Conservation (phyloP, 352 stramenopile genomes). For the Phytopythium vexans region DNA sequence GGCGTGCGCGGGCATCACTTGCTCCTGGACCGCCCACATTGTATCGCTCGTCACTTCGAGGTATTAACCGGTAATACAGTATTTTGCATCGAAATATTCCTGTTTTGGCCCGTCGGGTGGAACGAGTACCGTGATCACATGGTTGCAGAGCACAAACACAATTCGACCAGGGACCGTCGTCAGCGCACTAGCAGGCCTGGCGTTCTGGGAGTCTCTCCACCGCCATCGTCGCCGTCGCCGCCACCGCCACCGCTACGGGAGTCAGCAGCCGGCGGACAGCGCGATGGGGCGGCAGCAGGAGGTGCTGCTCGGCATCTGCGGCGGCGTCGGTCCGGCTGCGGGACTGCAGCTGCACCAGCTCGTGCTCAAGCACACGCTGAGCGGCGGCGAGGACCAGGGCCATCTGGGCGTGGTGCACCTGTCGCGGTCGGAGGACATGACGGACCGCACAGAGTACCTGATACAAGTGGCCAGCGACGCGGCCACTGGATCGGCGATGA, state of each 20-base stretch:
- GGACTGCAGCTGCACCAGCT: conserved; percentile 71
- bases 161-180: no score
- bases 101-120: no score
- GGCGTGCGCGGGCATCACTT: no score
- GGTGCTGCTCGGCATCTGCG: conserved; percentile 69
- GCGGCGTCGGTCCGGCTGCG: conserved; percentile 63
- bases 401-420: conserved; percentile 71
- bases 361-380: conserved; percentile 70
- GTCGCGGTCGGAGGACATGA: conserved; percentile 74
- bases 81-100: no score
- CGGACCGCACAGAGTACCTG: conserved; percentile 64
- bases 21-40: no score
- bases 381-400: conserved; percentile 54
- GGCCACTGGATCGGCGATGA: background rate
- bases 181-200: no score
- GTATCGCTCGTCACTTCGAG: no score
- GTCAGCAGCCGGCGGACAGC: background rate
- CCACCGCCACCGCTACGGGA: background rate
- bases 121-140: no score
- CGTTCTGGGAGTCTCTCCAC: no score
- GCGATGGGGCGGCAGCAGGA: conserved; percentile 23
- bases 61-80: no score
- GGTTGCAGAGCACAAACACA: no score
- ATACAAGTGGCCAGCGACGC: conserved; percentile 16
- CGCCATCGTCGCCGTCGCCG: background rate